Percentiles rank a stretch among this genome's conserved stretches.
phyloP scores from a whole-genome alignment of 2,329 filamentous ascomycete species.

The Teratosphaeria viscida region DNA sequence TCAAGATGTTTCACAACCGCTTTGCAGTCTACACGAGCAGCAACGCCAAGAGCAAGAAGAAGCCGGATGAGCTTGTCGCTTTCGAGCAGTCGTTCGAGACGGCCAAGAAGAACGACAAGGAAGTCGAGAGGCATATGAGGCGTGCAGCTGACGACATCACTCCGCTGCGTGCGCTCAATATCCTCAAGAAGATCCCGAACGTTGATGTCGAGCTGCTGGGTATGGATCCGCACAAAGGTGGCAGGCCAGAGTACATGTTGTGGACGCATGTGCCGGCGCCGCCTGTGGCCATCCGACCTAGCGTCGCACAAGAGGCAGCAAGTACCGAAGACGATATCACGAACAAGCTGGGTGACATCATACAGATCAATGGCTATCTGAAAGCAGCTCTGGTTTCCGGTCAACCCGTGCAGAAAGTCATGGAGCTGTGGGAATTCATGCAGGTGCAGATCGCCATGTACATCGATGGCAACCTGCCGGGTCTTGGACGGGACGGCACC shows the following conservation, averaged over 20 bases:
- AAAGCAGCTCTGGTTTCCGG: constrained; percentile 73
- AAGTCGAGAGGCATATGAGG: constrained; percentile 80
- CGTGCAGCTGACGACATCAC: constrained; percentile 94
- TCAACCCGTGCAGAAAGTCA: constrained; percentile 75
- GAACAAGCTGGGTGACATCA: constrained; percentile 91
- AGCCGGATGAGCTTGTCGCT: constrained; percentile 67
- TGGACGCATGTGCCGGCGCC: constrained; percentile 95
- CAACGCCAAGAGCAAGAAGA: constrained; percentile 71
- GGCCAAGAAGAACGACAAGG: constrained; percentile 65
- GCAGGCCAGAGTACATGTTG: constrained; percentile 89
- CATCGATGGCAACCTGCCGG: constrained; percentile 92
- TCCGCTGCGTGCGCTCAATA: constrained; percentile 73
- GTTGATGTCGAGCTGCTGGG: constrained; percentile 86
- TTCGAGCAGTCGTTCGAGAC: constrained; percentile 81
- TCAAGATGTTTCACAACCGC: constrained; percentile 91
- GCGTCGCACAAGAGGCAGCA: constrained; percentile 82
- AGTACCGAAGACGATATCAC: constrained; percentile 96
- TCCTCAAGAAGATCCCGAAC: constrained; percentile 79
- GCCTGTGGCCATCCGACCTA: constrained; percentile 86
- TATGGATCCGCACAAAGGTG: constrained; percentile 66
- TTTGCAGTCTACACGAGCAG: constrained; percentile 83
- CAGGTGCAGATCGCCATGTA: constrained; percentile 95
- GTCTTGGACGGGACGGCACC: constrained; percentile 69
- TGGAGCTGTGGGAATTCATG: constrained; percentile 97
- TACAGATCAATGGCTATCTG: constrained; percentile 82